Evolutionary conservation across 2,329 filamentous ascomycete species (phyloP).

Genomic region (Nannizzia gypsea): DNA sequence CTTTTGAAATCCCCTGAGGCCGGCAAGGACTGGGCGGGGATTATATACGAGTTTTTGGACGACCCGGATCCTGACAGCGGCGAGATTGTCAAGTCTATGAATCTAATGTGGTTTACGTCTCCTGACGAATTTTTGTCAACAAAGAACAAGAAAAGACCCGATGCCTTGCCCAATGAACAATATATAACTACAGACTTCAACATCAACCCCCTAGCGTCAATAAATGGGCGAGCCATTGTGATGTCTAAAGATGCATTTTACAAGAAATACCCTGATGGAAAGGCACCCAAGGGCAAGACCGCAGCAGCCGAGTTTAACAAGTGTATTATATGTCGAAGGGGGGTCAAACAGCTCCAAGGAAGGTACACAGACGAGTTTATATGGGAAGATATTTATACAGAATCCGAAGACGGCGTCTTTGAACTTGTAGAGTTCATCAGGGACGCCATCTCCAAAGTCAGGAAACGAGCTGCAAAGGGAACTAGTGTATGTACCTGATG

Average conservation of each 20-base stretch:
- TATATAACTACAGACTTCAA: constrained; percentile 86
- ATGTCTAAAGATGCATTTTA: constrained; percentile 61
- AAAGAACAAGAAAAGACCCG: constrained; percentile 66
- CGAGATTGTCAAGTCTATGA: constrained; percentile 53
- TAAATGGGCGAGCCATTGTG: constrained; percentile 78
- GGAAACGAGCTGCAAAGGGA: constrained; percentile 38
- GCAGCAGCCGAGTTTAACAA: constrained; percentile 65
- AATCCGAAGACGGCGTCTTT: constrained; percentile 53
- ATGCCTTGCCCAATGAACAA: constrained; percentile 76
- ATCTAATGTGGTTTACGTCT: constrained; percentile 86
- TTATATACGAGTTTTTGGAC: constrained; percentile 72
- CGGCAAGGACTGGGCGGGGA: constrained; percentile 83
- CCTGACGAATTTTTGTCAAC: constrained; percentile 81
- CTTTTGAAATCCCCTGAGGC: constrained; percentile 77
- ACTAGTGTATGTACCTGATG: constrained; percentile 13
- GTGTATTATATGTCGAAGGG: constrained; percentile 78
- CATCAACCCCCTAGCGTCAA: constrained; percentile 71
- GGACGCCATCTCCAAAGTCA: constrained; percentile 51
- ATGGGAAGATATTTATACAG: constrained; percentile 75
- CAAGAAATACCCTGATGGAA: constrained; percentile 59
- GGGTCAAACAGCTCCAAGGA: constrained; percentile 76
- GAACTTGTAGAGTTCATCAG: constrained; percentile 56
- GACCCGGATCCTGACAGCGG: constrained; percentile 52
- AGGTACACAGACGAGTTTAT: constrained; percentile 85
- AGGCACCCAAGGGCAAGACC: constrained; percentile 50